These are phyloP conservation scores for Mimosa pudica DNA, from an alignment of 306 rosid species.

Conservation along the genomic window DNA sequence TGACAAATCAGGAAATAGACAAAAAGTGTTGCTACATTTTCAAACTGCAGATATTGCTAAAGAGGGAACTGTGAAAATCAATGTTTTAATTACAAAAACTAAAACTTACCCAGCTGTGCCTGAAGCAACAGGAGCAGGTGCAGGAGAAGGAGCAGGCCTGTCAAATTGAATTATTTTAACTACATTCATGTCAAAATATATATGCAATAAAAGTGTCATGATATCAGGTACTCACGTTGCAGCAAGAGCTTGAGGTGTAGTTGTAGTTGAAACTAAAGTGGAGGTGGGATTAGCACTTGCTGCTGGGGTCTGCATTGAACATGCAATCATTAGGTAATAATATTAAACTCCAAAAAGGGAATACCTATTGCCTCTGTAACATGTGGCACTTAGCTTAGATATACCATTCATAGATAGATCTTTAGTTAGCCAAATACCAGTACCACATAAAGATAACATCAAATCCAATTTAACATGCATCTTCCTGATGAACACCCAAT, in stretches of 20 bases:
- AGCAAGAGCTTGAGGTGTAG: conserved; percentile 44
- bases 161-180: conserved; percentile 22
- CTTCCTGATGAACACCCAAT: no score
- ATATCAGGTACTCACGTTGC: conserved; percentile 47
- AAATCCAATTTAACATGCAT: no score
- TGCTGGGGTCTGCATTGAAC: conserved; percentile 39
- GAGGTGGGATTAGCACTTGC: conserved; percentile 50
- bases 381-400: neutral
- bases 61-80: neutral
- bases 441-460: neutral
- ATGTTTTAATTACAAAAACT: conserved; percentile 1
- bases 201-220: conserved; percentile 5
- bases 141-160: conserved; percentile 43
- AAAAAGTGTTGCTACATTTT: neutral
- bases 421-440: neutral
- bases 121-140: conserved; percentile 29
- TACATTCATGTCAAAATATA: conserved; percentile 1
- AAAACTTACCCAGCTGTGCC: conserved; percentile 45
- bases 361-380: neutral
- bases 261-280: conserved; percentile 31
- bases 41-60: conserved; percentile 2
- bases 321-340: neutral
- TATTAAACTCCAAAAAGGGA: conserved; percentile 1
- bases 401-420: neutral
- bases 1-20: neutral